These are phyloP conservation scores for Penicillium waksmanii DNA, from an alignment of 495 filamentous ascomycete genomes.

Conservation along the genomic window DNA sequence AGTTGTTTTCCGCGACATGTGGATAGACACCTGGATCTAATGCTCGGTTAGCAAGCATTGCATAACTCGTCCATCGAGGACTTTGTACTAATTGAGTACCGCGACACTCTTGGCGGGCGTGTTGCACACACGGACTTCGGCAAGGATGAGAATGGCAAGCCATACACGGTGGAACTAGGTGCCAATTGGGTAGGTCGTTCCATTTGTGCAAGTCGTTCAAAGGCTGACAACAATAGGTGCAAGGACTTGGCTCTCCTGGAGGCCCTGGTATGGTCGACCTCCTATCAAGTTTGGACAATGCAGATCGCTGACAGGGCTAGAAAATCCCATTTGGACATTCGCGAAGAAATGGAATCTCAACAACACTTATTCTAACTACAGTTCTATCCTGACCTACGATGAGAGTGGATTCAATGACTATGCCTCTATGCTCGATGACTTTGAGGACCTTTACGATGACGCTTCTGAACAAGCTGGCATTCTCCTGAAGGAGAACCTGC, in stretches of 20 bases:
- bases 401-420: constrained; percentile 24
- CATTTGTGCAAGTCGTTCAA: background rate
- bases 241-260: constrained; percentile 24
- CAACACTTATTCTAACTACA: constrained; percentile 25
- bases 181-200: constrained; percentile 23
- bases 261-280: constrained; percentile 17
- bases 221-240: constrained; percentile 12
- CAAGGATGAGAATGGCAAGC: constrained; percentile 22
- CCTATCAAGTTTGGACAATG: background rate
- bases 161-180: constrained; percentile 24
- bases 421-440: constrained; percentile 17
- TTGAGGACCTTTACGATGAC: constrained; percentile 9
- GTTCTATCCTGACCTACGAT: constrained; percentile 25
- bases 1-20: constrained; percentile 8
- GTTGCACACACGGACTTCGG: constrained; percentile 23
- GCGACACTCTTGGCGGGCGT: constrained; percentile 24
- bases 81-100: constrained; percentile 28
- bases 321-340: constrained; percentile 28
- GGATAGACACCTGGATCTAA: background rate
- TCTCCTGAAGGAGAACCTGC: constrained; percentile 59
- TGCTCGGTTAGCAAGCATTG: constrained; percentile 21
- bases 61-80: constrained; percentile 25
- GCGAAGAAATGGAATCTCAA: constrained; percentile 24
- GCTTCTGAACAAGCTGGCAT: constrained; percentile 17
- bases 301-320: background rate